Evolutionary conservation across 257 asterid species (phyloP), one percentile per base, ranked within the genome.

Genomic region (Capsicum pubescens): DNA sequence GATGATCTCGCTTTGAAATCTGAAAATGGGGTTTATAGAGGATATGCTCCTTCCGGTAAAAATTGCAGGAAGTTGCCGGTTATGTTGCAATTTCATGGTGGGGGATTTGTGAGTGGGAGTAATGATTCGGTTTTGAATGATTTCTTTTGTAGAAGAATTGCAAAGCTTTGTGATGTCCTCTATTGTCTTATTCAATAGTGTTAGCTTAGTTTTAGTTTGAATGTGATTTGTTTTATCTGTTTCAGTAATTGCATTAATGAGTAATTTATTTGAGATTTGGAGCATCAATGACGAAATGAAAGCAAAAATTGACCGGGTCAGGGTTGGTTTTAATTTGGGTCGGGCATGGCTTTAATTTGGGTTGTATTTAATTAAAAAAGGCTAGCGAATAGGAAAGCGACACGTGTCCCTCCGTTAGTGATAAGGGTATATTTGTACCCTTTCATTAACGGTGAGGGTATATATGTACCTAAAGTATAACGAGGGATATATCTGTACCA

Each of bases 41-140:
- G 99, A 68, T 95, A 95, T 85, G 85, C 94, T 59, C 99, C 97
- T 7, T 87, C 72, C 6, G 90, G 91, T 48, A 88, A 60, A 42
- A 88, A 84, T 21, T 88, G 90, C 13, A 88, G 98, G 9, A 89
- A 84, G 77, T 83, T 95, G 56, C 98, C 97, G 0, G 95, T 93
- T 81, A 89, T 94, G 93, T 84, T 95, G 90, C 98, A 95, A 90
- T 92, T 95, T 83, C 99, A 94, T 17, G 98, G 99, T 11, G 98
- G 99, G 21, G 99, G 97, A 21, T 95, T 94, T 86, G 97, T 95
- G 44, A 89, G 94, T 42, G 98, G 97, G 83, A 92, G 97, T 86
- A 95, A 91, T 84, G 99, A 93, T 82, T 93, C 97, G 7, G 93
- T 85, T 56, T 94, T 94, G 5, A 95, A 93, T 87, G 99, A 94